Conservation (phyloP, 768 basidiomycete genomes). For the Tremella fuciformis region DNA sequence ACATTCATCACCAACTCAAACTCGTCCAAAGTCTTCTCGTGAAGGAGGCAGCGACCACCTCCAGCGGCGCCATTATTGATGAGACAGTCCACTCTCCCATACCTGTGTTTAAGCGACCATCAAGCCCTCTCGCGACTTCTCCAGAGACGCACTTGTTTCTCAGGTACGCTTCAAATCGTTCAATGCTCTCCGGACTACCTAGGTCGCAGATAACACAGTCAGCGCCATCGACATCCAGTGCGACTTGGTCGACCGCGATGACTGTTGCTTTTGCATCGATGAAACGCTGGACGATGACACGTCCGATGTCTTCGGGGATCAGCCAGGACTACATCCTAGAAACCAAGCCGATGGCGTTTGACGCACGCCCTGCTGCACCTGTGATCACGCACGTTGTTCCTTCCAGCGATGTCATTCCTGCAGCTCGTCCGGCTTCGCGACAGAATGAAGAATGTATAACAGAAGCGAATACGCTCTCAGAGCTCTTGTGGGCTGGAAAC, state of each 20-base stretch:
- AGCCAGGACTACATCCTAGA: too few species aligned
- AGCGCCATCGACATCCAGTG: slow-evolving; percentile 1
- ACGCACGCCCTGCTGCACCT: slow-evolving; percentile 19
- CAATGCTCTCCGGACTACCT: slow-evolving; percentile 3
- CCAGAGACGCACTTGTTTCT: slow-evolving; percentile 5
- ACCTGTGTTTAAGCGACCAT: slow-evolving; percentile 13
- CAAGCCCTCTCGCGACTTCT: too few species aligned
- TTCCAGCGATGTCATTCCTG: too few species aligned
- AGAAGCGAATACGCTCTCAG: too few species aligned
- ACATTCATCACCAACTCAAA: slow-evolving; percentile 26
- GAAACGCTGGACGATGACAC: slow-evolving; percentile 20
- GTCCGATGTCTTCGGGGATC: slow-evolving; percentile 14
- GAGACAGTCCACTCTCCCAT: slow-evolving; percentile 16
- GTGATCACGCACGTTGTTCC: slow-evolving; percentile 23
- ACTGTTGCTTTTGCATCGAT: slow-evolving; percentile 15
- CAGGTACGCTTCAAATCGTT: slow-evolving; percentile 1
- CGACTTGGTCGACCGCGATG: slow-evolving; percentile 12
- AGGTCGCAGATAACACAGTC: slow-evolving; percentile 12
- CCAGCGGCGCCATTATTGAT: slow-evolving; percentile 22
- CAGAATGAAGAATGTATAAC: too few species aligned
- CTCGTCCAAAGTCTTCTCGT: slow-evolving; percentile 19
- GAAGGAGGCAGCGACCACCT: slow-evolving; percentile 6
- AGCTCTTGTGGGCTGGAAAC: too few species aligned
- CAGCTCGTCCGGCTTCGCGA: too few species aligned
- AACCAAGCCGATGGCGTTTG: too few species aligned